A percentile compares a stretch with the other conserved stretches of the same genome.
These are phyloP conservation scores for Hyaloperonospora brassicae DNA, from an alignment of 352 stramenopile genomes.

Conservation along the genomic window DNA sequence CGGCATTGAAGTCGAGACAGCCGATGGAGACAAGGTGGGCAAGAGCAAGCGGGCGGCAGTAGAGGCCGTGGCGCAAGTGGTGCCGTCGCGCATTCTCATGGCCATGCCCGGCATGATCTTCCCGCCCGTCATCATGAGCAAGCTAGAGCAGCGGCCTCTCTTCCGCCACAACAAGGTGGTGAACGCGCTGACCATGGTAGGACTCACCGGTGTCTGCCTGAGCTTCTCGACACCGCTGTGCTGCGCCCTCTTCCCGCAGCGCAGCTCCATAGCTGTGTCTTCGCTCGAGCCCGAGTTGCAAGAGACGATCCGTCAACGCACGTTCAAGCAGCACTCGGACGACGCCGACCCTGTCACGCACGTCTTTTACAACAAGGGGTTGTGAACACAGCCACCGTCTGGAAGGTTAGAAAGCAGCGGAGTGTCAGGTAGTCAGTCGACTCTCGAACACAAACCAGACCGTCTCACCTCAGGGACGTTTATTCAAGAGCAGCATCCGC, in stretches of 20 bases:
- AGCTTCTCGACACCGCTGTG: constrained; percentile 71
- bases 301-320: constrained; percentile 34
- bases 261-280: constrained; percentile 47
- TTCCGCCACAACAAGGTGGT: constrained; percentile 63
- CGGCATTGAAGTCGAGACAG: constrained; percentile 73
- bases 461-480: constrained; percentile 8
- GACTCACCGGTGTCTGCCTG: constrained; percentile 62
- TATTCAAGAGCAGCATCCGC: constrained; percentile 13
- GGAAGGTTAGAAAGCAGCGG: constrained; percentile 10
- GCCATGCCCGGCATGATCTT: constrained; percentile 81
- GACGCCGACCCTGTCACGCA: constrained; percentile 33
- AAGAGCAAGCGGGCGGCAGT: constrained; percentile 65
- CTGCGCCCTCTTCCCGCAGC: constrained; percentile 80
- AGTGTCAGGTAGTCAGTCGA: constrained; percentile 1
- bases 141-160: constrained; percentile 49
- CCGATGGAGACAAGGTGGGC: constrained; percentile 50
- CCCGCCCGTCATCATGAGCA: constrained; percentile 79
- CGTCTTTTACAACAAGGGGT: constrained; percentile 75
- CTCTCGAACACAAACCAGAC: constrained; percentile 5
- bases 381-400: constrained; percentile 23
- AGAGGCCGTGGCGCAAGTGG: constrained; percentile 74
- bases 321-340: constrained; percentile 34
- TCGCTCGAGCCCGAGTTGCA: constrained; percentile 64
- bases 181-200: constrained; percentile 57
- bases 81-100: constrained; percentile 81